Base-by-base conservation (phyloP, 2,329 filamentous ascomycete genomes). In the Ciborinia camelliae region DNA sequence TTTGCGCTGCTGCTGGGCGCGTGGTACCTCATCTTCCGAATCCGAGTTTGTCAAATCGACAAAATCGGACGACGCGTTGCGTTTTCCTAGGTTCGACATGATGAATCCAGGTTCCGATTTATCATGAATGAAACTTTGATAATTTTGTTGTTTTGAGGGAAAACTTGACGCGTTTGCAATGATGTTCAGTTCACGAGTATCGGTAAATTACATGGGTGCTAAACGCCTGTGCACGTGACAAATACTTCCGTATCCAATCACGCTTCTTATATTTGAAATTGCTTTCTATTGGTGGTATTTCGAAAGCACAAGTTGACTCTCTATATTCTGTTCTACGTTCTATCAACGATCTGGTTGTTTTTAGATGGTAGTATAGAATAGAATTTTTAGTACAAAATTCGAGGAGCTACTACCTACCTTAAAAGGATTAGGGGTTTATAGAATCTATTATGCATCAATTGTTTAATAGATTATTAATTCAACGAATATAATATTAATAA, bases 21-120 rank as follows among this genome's bases (percentile, higher is more conserved):
- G 62, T 45, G 62, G 67, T 15, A 65, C 41, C 15, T 30, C 23
- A 57, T 71, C 68, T 26, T 72, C 69, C 23, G 68, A 71, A 62
- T 77, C 73, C 51, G 79, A 79, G 30, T 73, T 76, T 12, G 78
- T 79, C 18, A 82, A 74, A 70, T 82, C 80, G 65, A 81, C 72
- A 45, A 77, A 71, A 37, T 77, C 74, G 55, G 52, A 57, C 5
- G 37, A 55, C 23, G 67, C 69, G 12, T 68, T 52, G 23, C 81
- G 78, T 72, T 82, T 82, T 52, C 66, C 65, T 20, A 61, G 3
- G 10, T 28, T 52, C 35, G 58, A 39, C 43, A 61, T 61, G 58
- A 39, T 48, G 15, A 9, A n/a, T 35, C 23, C 15, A 15, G 4
- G 45, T 10, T n/a, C 18, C 1, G 14, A 58, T 32, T 45, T 35